phyloP scores from a whole-genome alignment of 2,329 filamentous ascomycete genomes.

The Pseudodiploospora longispora region DNA sequence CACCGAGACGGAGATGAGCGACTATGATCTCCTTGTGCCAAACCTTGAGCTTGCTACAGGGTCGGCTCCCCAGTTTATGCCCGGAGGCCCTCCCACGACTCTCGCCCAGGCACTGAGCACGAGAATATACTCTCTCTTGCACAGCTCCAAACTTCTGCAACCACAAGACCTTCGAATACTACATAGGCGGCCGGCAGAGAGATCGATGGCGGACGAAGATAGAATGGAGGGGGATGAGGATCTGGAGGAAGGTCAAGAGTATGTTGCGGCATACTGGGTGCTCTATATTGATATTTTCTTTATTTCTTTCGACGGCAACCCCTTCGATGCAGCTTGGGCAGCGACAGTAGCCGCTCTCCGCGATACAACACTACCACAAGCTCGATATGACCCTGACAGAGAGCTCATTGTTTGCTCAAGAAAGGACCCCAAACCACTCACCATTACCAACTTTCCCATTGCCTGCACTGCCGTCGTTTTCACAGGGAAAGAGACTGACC shows the following conservation, averaged over 20 bases:
- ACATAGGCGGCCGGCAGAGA: conserved; percentile 45
- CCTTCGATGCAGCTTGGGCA: conserved; percentile 86
- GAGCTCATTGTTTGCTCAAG: conserved; percentile 71
- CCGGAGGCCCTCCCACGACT: conserved; percentile 70
- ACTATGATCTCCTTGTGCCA: conserved; percentile 73
- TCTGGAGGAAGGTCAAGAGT: conserved; percentile 25
- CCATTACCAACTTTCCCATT: conserved; percentile 60
- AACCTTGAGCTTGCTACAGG: conserved; percentile 92
- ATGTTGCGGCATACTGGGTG: conserved; percentile 84
- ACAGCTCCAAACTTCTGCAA: conserved; percentile 59
- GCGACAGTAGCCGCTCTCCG: conserved; percentile 72
- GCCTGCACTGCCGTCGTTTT: conserved; percentile 75
- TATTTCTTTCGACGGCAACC: conserved; percentile 84
- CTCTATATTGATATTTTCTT: conserved; percentile 95
- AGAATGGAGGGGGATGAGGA: conserved; percentile 30
- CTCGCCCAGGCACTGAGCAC: conserved; percentile 82
- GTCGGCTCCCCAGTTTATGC: conserved; percentile 76
- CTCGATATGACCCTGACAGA: conserved; percentile 75
- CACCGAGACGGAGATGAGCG: conserved; percentile 41
- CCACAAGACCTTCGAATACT: conserved; percentile 65
- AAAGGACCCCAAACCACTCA: conserved; percentile 46
- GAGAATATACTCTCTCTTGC: conserved; percentile 66
- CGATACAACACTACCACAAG: conserved; percentile 68
- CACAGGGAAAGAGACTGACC: conserved; percentile 49
- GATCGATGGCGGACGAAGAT: conserved; percentile 34